Percentiles rank a stretch among this genome's conserved stretches.
Conservation (phyloP, 768 basidiomycete genomes). For the Tulasnella sp. region DNA sequence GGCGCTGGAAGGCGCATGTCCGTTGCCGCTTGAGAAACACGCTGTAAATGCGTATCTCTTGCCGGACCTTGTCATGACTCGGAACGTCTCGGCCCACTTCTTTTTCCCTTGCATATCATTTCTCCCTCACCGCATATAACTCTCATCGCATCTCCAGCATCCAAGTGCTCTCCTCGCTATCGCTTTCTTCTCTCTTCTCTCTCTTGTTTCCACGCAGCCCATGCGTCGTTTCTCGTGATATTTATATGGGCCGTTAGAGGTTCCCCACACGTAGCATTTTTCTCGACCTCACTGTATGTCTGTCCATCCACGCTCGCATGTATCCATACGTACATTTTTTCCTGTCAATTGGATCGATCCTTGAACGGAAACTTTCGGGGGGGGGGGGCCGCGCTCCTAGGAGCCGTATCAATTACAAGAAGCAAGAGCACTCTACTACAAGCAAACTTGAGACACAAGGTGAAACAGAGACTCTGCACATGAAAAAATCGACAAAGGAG, state of each 20-base stretch:
- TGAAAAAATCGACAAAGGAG: too few species aligned
- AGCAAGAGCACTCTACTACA: not conserved
- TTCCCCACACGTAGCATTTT: slow-evolving; percentile 4
- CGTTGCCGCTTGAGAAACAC: slow-evolving; percentile 10
- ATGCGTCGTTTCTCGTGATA: not conserved
- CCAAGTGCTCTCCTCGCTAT: not conserved
- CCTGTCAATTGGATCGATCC: too few species aligned
- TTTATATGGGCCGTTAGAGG: slow-evolving; percentile 4
- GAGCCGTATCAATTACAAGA: not conserved
- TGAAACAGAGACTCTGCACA: too few species aligned
- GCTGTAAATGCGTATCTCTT: slow-evolving; percentile 7
- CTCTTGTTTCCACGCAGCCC: not conserved
- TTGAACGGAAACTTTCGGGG: not conserved
- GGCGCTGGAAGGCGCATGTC: slow-evolving; percentile 31
- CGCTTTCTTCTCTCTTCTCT: not conserved
- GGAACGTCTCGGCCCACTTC: not conserved
- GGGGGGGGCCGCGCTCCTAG: not conserved
- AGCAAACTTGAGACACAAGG: too few species aligned
- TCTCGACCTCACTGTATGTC: slow-evolving; percentile 3
- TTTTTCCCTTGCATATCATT: slow-evolving; percentile 4
- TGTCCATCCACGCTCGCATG: slow-evolving; percentile 2
- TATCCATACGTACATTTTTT: not conserved
- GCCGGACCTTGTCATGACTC: not conserved
- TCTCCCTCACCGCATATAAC: not conserved
- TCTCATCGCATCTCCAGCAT: not conserved